Conservation (phyloP, 192 early-diverging fungal genomes). For the Umbelopsis isabellina region DNA sequence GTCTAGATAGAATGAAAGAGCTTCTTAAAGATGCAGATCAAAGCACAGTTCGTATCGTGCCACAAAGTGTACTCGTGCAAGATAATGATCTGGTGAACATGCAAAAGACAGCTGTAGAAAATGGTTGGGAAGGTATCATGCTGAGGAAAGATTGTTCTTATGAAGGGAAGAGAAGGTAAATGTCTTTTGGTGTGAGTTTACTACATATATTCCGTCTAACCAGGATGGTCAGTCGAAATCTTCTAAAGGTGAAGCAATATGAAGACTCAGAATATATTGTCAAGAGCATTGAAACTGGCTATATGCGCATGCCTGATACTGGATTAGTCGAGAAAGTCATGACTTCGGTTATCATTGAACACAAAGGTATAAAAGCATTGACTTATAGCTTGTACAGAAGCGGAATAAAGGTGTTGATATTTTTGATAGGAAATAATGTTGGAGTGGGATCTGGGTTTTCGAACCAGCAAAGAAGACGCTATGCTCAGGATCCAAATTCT, state of each 20-base stretch:
- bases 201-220: neutral
- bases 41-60: slow-evolving; percentile 24
- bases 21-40: slow-evolving; percentile 12
- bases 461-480: slow-evolving; percentile 44
- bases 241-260: slow-evolving; percentile 58
- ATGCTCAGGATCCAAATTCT: slow-evolving; percentile 44
- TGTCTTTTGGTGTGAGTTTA: neutral
- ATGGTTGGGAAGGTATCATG: slow-evolving; percentile 62
- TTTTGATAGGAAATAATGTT: slow-evolving; percentile 41
- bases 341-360: slow-evolving; percentile 48
- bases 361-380: slow-evolving; percentile 36
- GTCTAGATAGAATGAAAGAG: slow-evolving; percentile 28
- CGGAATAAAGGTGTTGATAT: neutral
- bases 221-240: slow-evolving; percentile 37
- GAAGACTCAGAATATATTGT: slow-evolving; percentile 57
- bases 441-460: slow-evolving; percentile 59
- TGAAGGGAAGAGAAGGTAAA: slow-evolving; percentile 57
- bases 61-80: slow-evolving; percentile 33
- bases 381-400: neutral
- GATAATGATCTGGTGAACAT: slow-evolving; percentile 41
- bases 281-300: slow-evolving; percentile 43
- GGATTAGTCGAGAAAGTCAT: slow-evolving; percentile 41
- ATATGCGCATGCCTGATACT: slow-evolving; percentile 44
- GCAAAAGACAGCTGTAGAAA: slow-evolving; percentile 23
- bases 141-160: slow-evolving; percentile 51